Evolutionary conservation across 1,139 yeast genomes (phyloP).

Genomic region (Blastobotrys apis): DNA sequence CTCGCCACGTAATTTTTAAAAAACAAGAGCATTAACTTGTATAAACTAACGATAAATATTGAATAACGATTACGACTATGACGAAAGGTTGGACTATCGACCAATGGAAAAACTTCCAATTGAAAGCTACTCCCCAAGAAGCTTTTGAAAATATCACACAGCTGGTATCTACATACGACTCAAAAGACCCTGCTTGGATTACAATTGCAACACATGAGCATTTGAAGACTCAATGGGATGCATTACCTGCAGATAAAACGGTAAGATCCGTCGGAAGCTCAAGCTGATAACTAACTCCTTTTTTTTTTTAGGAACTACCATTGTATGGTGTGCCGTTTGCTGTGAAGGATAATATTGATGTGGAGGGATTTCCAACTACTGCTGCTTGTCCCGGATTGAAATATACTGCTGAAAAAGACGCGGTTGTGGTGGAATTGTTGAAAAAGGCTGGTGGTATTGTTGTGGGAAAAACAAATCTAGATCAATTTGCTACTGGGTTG

Average conservation of each 20-base stretch:
- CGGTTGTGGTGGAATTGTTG: conserved; percentile 65
- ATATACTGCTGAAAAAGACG: conserved; percentile 63
- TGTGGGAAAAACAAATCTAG: conserved; percentile 88
- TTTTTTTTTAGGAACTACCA: conserved; percentile 39
- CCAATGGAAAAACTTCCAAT: conserved; percentile 72
- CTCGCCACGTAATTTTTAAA: no score
- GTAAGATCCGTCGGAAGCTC: conserved; percentile 11
- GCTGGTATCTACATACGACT: conserved; percentile 41
- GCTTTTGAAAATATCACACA: conserved; percentile 50
- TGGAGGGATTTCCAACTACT: conserved; percentile 73
- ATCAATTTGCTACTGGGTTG: conserved; percentile 94
- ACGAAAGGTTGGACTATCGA: conserved; percentile 54
- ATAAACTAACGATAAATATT: neutral
- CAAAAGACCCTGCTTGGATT: conserved; percentile 86
- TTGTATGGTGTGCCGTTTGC: conserved; percentile 93
- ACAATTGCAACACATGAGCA: conserved; percentile 60
- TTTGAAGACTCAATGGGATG: conserved; percentile 72
- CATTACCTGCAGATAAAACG: conserved; percentile 41
- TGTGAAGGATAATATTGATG: conserved; percentile 92
- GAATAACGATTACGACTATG: neutral
- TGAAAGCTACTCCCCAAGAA: conserved; percentile 54
- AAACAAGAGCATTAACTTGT: neutral
- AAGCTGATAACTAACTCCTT: neutral
- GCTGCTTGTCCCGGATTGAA: conserved; percentile 90
- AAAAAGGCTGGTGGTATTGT: conserved; percentile 85